phyloP scores from a whole-genome alignment of 495 filamentous ascomycete genomes.

The Penicillium antarcticum region DNA sequence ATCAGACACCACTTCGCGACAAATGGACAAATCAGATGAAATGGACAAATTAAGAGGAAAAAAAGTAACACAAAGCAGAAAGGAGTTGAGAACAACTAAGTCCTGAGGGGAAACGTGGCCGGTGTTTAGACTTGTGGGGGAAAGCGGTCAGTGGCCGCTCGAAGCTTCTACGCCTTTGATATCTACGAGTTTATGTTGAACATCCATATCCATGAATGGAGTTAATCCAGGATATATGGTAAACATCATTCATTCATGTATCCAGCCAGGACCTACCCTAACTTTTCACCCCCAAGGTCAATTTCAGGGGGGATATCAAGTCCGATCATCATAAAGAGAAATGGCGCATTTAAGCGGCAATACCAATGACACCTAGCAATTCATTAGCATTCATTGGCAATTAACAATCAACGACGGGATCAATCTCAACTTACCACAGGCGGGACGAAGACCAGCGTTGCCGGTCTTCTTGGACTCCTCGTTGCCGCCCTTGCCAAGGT shows the following conservation, averaged over 20 bases:
- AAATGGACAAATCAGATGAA: slow-evolving; percentile 12
- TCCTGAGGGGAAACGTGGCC: slow-evolving; percentile 28
- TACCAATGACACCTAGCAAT: slow-evolving; percentile 76
- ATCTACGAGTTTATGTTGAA: neutral
- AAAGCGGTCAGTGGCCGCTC: slow-evolving; percentile 25
- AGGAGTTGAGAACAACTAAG: slow-evolving; percentile 11
- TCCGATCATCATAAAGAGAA: slow-evolving; percentile 12
- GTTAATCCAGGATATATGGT: neutral
- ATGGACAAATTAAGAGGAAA: slow-evolving; percentile 13
- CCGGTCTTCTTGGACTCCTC: slow-evolving; percentile 97
- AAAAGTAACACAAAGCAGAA: slow-evolving; percentile 14
- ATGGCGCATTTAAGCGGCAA: slow-evolving; percentile 52
- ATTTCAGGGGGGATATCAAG: slow-evolving; percentile 10
- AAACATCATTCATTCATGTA: slow-evolving; percentile 23
- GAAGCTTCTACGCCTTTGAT: neutral
- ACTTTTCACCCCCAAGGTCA: slow-evolving; percentile 17
- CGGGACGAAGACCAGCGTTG: slow-evolving; percentile 87
- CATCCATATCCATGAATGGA: neutral
- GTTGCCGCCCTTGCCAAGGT: slow-evolving; percentile 84
- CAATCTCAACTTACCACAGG: slow-evolving; percentile 67
- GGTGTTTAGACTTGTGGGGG: slow-evolving; percentile 26
- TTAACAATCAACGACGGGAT: neutral
- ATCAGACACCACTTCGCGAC: slow-evolving; percentile 15
- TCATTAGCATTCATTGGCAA: slow-evolving; percentile 1
- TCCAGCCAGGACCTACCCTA: slow-evolving; percentile 22